Evolutionary conservation across 192 early-diverging fungal species (phyloP).

Genomic region (Funneliformis mosseae): DNA sequence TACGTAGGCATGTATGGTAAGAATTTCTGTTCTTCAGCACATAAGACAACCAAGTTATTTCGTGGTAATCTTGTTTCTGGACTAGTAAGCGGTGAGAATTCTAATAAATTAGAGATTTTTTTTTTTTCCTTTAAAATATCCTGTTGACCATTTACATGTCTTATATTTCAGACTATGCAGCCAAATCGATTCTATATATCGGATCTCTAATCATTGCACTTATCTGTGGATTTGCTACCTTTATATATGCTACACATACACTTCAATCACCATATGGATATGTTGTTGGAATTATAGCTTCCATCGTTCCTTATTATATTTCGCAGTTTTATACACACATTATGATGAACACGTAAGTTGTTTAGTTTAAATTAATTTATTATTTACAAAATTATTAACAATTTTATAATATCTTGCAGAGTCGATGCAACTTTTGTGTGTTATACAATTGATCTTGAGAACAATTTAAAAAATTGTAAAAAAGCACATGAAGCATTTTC

Average conservation of each 20-base stretch:
- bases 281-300: constrained; percentile 61
- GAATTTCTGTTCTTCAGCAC: constrained; percentile 58
- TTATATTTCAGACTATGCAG: constrained; percentile 48
- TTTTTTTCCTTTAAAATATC: neutral
- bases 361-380: neutral
- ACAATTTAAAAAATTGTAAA: constrained; percentile 52
- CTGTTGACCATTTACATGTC: neutral
- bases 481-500: constrained; percentile 55
- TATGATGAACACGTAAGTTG: constrained; percentile 74
- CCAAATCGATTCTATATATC: constrained; percentile 59
- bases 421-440: constrained; percentile 80
- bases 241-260: constrained; percentile 58
- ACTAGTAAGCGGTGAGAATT: constrained; percentile 50
- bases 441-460: constrained; percentile 80
- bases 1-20: constrained; percentile 72
- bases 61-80: constrained; percentile 74
- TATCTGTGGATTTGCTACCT: constrained; percentile 58
- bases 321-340: constrained; percentile 68
- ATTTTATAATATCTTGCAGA: constrained; percentile 42
- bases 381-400: neutral
- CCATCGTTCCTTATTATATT: constrained; percentile 66
- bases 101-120: neutral
- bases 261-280: constrained; percentile 65
- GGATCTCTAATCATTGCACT: constrained; percentile 60
- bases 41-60: constrained; percentile 68